phyloP scores from a whole-genome alignment of 1,284 basidiomycete species.

The Naganishia liquefaciens region DNA sequence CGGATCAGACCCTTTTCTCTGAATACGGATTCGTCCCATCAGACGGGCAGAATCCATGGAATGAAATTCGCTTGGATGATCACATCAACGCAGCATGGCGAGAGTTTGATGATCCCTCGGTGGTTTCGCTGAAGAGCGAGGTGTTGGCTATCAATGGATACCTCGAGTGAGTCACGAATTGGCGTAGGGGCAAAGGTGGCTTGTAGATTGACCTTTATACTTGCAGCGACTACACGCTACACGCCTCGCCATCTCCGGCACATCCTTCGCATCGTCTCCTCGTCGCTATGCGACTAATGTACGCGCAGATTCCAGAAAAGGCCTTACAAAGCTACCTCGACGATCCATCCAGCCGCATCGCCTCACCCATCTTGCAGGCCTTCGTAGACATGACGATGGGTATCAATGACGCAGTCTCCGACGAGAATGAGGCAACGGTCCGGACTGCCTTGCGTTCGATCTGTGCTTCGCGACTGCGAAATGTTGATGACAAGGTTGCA shows the following conservation, averaged over 20 bases:
- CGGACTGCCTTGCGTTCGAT: background rate
- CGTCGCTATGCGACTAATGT: slow-evolving; percentile 67
- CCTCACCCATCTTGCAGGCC: slow-evolving; percentile 6
- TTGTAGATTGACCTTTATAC: slow-evolving; percentile 9
- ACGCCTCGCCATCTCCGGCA: slow-evolving; percentile 61
- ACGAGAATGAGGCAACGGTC: slow-evolving; percentile 10
- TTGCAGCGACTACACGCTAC: slow-evolving; percentile 71
- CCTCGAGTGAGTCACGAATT: slow-evolving; percentile 63
- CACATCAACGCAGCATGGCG: slow-evolving; percentile 57
- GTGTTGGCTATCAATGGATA: slow-evolving; percentile 65
- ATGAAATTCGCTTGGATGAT: slow-evolving; percentile 67
- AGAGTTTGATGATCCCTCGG: slow-evolving; percentile 49
- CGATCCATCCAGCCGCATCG: slow-evolving; percentile 32
- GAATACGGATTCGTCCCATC: slow-evolving; percentile 77
- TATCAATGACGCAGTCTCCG: slow-evolving; percentile 36
- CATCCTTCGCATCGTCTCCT: slow-evolving; percentile 75
- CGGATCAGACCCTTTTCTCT: slow-evolving; percentile 69
- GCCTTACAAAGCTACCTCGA: slow-evolving; percentile 35
- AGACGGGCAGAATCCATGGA: slow-evolving; percentile 47
- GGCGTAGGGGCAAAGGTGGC: slow-evolving; percentile 19
- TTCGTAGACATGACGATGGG: slow-evolving; percentile 38
- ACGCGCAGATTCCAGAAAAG: slow-evolving; percentile 49
- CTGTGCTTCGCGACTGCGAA: slow-evolving; percentile 21
- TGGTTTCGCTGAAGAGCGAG: slow-evolving; percentile 56
- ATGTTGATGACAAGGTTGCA: slow-evolving; percentile 34